A percentile compares a stretch with the other conserved stretches of the same genome.
Conservation (phyloP, 352 stramenopile genomes). For the Phytopythium sindhum region DNA sequence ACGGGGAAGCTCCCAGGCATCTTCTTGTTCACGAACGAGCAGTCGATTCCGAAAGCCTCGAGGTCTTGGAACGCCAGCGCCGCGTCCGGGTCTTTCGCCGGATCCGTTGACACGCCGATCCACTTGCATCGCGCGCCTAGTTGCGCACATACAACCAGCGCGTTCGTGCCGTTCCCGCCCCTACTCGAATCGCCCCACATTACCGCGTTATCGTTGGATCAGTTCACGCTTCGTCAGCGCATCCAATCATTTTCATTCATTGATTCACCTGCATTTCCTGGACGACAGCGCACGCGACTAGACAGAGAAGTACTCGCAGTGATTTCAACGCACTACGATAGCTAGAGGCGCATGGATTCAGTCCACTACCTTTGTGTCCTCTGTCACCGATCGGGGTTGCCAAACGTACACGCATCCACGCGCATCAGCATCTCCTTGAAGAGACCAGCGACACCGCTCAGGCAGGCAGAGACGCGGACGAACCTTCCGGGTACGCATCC, state of each 20-base stretch:
- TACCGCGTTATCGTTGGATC: too few species aligned
- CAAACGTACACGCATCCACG: background rate
- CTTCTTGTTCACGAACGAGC: constrained; percentile 31
- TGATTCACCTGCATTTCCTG: constrained; percentile 54
- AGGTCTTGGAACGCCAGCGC: constrained; percentile 52
- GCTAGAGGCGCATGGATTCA: background rate
- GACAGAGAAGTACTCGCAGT: background rate
- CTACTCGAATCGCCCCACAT: constrained; percentile 8
- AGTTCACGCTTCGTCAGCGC: background rate
- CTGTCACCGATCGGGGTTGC: constrained; percentile 16
- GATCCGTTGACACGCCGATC: constrained; percentile 62
- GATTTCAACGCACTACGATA: background rate
- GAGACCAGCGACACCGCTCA: background rate
- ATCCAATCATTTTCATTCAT: background rate
- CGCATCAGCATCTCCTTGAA: background rate
- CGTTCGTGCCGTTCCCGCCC: constrained; percentile 66
- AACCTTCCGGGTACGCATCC: constrained; percentile 52
- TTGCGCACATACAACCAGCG: constrained; percentile 62
- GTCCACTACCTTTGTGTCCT: constrained; percentile 47
- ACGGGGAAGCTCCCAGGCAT: constrained; percentile 50
- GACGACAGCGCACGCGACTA: constrained; percentile 47
- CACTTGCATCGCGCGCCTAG: constrained; percentile 48
- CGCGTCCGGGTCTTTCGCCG: constrained; percentile 43
- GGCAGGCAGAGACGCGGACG: background rate
- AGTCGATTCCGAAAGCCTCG: constrained; percentile 41